Conservation (phyloP, 78 protist species). For the Pelomyxa schiedti region DNA sequence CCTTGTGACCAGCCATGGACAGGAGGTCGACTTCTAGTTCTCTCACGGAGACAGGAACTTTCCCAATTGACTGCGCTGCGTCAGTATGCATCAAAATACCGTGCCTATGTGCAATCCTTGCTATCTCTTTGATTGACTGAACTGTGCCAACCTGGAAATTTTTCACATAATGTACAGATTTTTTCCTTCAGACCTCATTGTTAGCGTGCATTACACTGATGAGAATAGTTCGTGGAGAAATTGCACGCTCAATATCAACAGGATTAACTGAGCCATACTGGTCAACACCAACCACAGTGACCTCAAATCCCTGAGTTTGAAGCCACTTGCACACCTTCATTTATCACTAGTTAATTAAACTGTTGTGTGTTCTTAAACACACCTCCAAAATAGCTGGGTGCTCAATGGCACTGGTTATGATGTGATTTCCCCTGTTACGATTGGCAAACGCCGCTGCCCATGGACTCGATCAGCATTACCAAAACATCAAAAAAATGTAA, state of each 20-base stretch:
- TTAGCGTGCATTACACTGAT: conserved; percentile 86
- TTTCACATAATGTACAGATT: too few relatives aligned
- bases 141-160: too few relatives aligned
- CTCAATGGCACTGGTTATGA: conserved; percentile 28
- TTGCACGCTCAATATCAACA: conserved; percentile 1
- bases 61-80: conserved; percentile 89
- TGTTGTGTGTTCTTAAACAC: too few relatives aligned
- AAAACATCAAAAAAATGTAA: too few relatives aligned
- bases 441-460: too few relatives aligned
- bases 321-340: conserved; percentile 17
- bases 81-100: conserved; percentile 71
- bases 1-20: conserved; percentile 84
- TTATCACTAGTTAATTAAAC: too few relatives aligned
- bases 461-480: too few relatives aligned
- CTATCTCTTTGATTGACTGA: conserved; percentile 75
- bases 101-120: conserved; percentile 1
- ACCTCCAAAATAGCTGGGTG: conserved; percentile 23
- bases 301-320: not conserved
- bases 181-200: too few relatives aligned
- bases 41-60: conserved; percentile 80
- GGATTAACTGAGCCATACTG: not conserved
- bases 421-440: too few relatives aligned
- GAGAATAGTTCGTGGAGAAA: conserved; percentile 3
- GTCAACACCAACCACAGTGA: conserved; percentile 3
- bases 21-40: conserved; percentile 54